Evolutionary conservation across 2,329 filamentous ascomycete species (phyloP), one percentile per base, ranked within the genome.

Genomic region (Balansia obtecta): DNA sequence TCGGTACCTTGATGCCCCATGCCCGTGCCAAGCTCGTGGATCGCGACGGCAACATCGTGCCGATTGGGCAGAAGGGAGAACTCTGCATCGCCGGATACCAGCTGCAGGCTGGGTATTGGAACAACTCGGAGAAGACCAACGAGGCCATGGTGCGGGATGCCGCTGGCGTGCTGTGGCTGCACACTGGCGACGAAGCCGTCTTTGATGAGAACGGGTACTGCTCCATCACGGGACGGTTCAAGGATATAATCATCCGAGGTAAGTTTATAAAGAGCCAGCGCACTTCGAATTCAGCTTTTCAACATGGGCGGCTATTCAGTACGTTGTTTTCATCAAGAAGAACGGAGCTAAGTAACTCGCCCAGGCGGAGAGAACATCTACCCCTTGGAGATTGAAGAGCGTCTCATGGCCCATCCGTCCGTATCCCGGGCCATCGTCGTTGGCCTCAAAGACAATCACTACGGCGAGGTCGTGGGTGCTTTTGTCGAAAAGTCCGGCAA

Each of bases 31-130:
- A 93, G 69, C 86, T 91, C 55, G 79, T 90, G 22, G 81, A 88
- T 59, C 71, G 76, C 32, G 72, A 81, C 15, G 83, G 84, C 16
- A 71, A 75, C 32, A 73, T 83, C 41, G 75, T 90, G 10, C 84
- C 83, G 0, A 65, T 87, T 13, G 86, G 86, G 20, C 67, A 73
- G 34, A 72, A 78, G 9, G 86, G 86, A 16, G 86, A 91, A 68
- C 75, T 91, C 20, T 88, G 85, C 63, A 86, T 89, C 42, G 77
- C 82, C 0, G 87, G 86, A 0, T 91, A 89, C 63, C 84, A 88
- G 64, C 70, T 90, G 11, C 85, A 84, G 62, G 75, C 74, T 2
- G 78, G 77, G 12, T 82, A 80, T 64, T 81, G 73, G 76, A 78
- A 86, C 60, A 89, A 88, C 65, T 76, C 78, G 41, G 79, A 80